Evolutionary conservation across 2,329 filamentous ascomycete genomes (phyloP).

Genomic region (Penicillium sp.): DNA sequence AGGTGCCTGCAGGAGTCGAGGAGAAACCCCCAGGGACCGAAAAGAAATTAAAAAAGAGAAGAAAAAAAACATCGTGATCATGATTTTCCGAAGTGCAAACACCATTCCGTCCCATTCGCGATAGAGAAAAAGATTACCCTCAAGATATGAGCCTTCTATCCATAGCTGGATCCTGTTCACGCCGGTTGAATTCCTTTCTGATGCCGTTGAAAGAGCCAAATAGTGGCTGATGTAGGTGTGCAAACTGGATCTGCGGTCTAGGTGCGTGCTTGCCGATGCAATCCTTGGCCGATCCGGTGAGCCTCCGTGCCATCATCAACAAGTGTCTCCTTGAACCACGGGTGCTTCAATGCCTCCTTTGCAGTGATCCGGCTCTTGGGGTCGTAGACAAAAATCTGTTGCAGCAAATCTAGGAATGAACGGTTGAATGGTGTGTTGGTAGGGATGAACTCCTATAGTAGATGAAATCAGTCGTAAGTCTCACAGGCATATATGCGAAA

Average conservation of each 20-base stretch:
- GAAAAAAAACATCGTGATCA: slow-evolving; percentile 23
- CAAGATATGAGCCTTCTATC: slow-evolving; percentile 25
- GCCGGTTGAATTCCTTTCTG: slow-evolving; percentile 9
- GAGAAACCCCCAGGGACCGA: slow-evolving; percentile 5
- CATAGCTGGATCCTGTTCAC: slow-evolving; percentile 19
- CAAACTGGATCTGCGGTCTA: slow-evolving; percentile 5
- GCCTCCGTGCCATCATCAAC: slow-evolving; percentile 67
- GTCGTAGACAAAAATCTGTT: slow-evolving; percentile 65
- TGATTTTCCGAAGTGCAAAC: slow-evolving; percentile 23
- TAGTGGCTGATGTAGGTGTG: slow-evolving; percentile 3
- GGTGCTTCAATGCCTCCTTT: slow-evolving; percentile 63
- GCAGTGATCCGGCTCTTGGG: slow-evolving; percentile 64
- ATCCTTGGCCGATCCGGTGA: slow-evolving; percentile 53
- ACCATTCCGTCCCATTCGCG: slow-evolving; percentile 20
- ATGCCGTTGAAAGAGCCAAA: slow-evolving; percentile 6
- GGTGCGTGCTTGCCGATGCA: slow-evolving; percentile 30
- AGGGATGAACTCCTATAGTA: slow-evolving; percentile 60
- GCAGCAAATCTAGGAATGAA: slow-evolving; percentile 61
- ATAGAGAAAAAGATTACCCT: slow-evolving; percentile 21
- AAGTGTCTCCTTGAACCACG: slow-evolving; percentile 64
- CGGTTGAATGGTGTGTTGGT: slow-evolving; percentile 59
- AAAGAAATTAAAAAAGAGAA: slow-evolving; percentile 5
- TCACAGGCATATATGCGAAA: background rate
- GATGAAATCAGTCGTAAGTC: slow-evolving; percentile 14
- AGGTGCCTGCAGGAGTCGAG: background rate